Percentiles rank a stretch among this genome's conserved stretches.
phyloP scores from a whole-genome alignment of 2,329 filamentous ascomycete genomes.

The Zymoseptoria crescenta region DNA sequence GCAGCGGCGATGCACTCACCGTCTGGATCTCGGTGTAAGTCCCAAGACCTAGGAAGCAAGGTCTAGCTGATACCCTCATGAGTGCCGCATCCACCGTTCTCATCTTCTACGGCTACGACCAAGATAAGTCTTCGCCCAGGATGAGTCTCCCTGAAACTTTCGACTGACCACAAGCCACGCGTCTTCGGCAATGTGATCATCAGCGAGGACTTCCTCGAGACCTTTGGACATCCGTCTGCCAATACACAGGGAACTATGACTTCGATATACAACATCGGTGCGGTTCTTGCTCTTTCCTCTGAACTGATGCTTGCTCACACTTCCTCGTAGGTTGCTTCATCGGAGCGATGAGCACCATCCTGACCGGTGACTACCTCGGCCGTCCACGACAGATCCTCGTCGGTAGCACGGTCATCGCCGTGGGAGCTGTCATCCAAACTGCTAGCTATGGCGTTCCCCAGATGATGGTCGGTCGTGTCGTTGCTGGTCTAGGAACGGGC shows the following conservation, averaged over 20 bases:
- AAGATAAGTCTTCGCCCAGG: slow-evolving; percentile 21
- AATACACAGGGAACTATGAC: slow-evolving; percentile 34
- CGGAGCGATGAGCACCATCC: slow-evolving; percentile 36
- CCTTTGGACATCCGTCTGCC: slow-evolving; percentile 30
- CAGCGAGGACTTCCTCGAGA: slow-evolving; percentile 31
- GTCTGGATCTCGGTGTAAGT: slow-evolving; percentile 43
- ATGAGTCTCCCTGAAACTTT: not conserved
- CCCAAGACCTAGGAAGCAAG: not conserved
- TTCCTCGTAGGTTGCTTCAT: slow-evolving; percentile 33
- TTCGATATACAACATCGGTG: slow-evolving; percentile 32
- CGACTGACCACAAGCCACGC: slow-evolving; percentile 1
- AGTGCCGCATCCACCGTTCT: slow-evolving; percentile 42
- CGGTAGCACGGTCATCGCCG: slow-evolving; percentile 35
- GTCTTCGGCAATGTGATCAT: slow-evolving; percentile 31
- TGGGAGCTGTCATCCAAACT: slow-evolving; percentile 40
- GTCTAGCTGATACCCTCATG: not conserved
- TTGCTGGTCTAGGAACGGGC: slow-evolving; percentile 41
- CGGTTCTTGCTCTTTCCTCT: not conserved
- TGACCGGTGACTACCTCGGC: slow-evolving; percentile 39
- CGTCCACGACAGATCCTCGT: slow-evolving; percentile 35
- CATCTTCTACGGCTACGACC: slow-evolving; percentile 41
- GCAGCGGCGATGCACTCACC: slow-evolving; percentile 44
- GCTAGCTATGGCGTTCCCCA: slow-evolving; percentile 33
- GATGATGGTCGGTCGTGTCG: slow-evolving; percentile 40
- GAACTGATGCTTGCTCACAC: too few species aligned